A percentile compares a stretch with the other conserved stretches of the same genome.
These are phyloP conservation scores for Fusarium anguioides DNA, from an alignment of 2,329 filamentous ascomycete species.

Conservation along the genomic window DNA sequence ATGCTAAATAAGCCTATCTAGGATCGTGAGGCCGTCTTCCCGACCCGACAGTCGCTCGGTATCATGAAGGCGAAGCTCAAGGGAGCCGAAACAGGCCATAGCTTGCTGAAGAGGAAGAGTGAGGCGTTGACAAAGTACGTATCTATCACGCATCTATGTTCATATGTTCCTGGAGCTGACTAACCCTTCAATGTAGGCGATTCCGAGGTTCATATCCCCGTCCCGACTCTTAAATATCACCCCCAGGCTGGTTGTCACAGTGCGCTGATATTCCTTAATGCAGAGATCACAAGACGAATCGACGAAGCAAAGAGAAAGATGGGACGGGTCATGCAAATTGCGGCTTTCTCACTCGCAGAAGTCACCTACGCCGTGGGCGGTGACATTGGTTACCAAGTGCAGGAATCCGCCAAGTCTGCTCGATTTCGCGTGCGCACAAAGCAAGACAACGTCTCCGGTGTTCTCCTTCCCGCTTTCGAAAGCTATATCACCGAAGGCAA, in stretches of 20 bases:
- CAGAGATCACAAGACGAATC: constrained; percentile 95
- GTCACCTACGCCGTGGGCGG: constrained; percentile 97
- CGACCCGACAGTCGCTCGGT: constrained; percentile 95
- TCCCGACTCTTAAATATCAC: neutral
- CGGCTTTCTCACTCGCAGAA: constrained; percentile 95
- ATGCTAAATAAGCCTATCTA: constrained; percentile 52
- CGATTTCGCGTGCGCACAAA: constrained; percentile 93
- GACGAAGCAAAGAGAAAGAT: constrained; percentile 99
- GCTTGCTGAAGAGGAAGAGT: constrained; percentile 95
- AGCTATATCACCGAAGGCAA: constrained; percentile 88
- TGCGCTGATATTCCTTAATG: constrained; percentile 24
- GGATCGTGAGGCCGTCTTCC: constrained; percentile 97
- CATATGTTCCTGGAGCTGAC: neutral
- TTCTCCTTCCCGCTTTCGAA: constrained; percentile 93
- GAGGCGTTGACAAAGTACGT: constrained; percentile 95
- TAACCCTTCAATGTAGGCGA: constrained; percentile 66
- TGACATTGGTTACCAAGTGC: constrained; percentile 96
- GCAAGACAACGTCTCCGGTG: constrained; percentile 98
- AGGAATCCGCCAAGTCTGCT: constrained; percentile 93
- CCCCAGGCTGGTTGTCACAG: constrained; percentile 14
- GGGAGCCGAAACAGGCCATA: constrained; percentile 90
- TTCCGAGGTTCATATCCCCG: constrained; percentile 75
- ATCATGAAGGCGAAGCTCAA: constrained; percentile 99
- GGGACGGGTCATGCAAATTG: constrained; percentile 99
- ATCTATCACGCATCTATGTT: neutral